Percentiles rank a stretch among this genome's conserved stretches.
Evolutionary conservation across 305 asterid species (phyloP).

Genomic region (Fraxinus dipetala): DNA sequence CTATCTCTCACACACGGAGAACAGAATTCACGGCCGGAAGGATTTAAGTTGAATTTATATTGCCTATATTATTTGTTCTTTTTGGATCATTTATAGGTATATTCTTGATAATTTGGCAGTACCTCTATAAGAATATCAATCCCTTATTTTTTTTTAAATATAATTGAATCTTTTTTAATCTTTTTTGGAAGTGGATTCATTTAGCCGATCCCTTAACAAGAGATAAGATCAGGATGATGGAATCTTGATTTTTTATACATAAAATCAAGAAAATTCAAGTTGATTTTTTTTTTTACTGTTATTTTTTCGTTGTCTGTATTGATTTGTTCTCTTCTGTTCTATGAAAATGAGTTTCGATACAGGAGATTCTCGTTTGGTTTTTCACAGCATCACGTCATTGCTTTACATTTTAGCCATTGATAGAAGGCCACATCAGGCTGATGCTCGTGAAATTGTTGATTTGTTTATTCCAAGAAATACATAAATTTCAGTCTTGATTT

Average conservation of each 20-base stretch:
- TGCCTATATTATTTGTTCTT: background rate
- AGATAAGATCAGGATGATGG: background rate
- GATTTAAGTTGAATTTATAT: background rate
- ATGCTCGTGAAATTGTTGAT: background rate
- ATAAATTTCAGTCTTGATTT: background rate
- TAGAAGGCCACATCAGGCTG: constrained; percentile 17
- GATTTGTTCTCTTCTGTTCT: background rate
- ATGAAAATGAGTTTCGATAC: constrained; percentile 6
- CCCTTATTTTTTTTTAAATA: background rate
- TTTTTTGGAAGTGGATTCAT: background rate
- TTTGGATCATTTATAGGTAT: background rate
- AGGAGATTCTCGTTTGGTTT: constrained; percentile 22
- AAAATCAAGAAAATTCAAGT: background rate
- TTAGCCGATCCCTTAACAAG: background rate
- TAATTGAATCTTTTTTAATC: background rate
- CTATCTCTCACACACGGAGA: background rate
- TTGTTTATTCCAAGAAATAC: background rate
- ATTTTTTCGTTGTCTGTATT: background rate
- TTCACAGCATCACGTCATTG: constrained; percentile 11
- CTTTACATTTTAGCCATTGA: constrained; percentile 12
- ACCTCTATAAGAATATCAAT: background rate
- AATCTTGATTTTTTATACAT: background rate
- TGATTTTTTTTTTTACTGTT: background rate
- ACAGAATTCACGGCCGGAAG: background rate
- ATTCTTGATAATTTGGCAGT: background rate